These are phyloP conservation scores for Salix caprea DNA, from an alignment of 345 rosid genomes.

Conservation along the genomic window DNA sequence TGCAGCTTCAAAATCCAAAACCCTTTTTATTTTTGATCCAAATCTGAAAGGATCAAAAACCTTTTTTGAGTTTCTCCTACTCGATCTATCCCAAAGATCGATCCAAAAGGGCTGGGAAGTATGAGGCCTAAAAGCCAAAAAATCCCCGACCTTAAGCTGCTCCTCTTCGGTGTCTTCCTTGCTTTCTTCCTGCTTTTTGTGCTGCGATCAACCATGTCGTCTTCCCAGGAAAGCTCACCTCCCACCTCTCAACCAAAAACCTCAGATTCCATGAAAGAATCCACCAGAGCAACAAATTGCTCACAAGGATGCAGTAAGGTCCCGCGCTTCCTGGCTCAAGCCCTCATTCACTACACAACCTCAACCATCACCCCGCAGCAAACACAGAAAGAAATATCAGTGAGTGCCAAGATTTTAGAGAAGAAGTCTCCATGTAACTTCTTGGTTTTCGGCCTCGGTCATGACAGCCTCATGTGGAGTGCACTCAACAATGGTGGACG, in stretches of 20 bases:
- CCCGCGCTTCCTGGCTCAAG: conserved; percentile 57
- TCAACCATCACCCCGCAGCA: conserved; percentile 85
- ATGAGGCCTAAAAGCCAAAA: conserved; percentile 70
- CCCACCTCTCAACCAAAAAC: conserved; percentile 4
- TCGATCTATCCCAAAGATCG: not conserved
- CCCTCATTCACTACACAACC: conserved; percentile 75
- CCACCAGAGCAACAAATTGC: conserved; percentile 19
- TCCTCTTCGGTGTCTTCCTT: conserved; percentile 52
- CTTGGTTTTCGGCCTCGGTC: conserved; percentile 87
- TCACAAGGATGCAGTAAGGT: conserved; percentile 46
- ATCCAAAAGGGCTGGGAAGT: not conserved
- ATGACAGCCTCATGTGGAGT: conserved; percentile 90
- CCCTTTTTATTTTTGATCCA: not conserved
- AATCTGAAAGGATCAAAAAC: not conserved
- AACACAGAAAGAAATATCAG: conserved; percentile 63
- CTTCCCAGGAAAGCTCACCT: conserved; percentile 21
- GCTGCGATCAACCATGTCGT: conserved; percentile 51
- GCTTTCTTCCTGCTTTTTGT: conserved; percentile 57
- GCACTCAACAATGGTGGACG: conserved; percentile 83
- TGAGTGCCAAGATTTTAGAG: conserved; percentile 49
- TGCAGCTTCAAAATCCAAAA: not conserved
- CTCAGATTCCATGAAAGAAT: not conserved
- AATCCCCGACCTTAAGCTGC: conserved; percentile 49
- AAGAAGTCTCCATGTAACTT: conserved; percentile 84
- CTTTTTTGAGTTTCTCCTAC: not conserved